Base-by-base conservation (phyloP, 148 eudicot genomes). In the Oxyria digyna region DNA sequence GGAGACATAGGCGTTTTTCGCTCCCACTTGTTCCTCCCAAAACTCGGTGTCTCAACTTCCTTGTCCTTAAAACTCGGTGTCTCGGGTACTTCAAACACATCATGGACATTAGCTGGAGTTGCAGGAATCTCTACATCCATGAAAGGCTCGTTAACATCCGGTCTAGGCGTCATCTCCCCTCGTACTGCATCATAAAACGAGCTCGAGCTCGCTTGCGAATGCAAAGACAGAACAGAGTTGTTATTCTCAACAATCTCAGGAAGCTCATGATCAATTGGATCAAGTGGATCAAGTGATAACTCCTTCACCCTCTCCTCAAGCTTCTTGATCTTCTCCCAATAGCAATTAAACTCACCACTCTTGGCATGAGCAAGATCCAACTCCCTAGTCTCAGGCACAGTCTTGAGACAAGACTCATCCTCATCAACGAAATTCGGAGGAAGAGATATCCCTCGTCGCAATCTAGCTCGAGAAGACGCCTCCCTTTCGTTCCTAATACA, bases 371-470 rank as follows among this genome's bases (percentile, higher is more conserved):
- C 9, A 13, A 41, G 45, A 66, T 66, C 46, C 43, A 66, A 23
- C 3, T 18, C 29, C 29, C 26, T 66, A 27, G 29, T 37, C 69
- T 37, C n/a, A 4, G 69, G 69, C 38, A 59, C 38, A 3, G 10
- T 29, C 20, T 14, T 13, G 1, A 59, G 11, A 29, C 65, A 59
- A 14, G 9, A 7, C 20, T 3, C 4, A 2, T 59, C 65, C 4
- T 20, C 69, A 3, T 8, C 43, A 7, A 14, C 69, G 37, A 66
- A 66, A 18, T 6, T 66, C 1, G 69, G 69, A 35, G 69, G 69
- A 20, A 66, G 46, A 35, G 69, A 66, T 4, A 13, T 12, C 15
- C 69, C 69, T 17, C 69, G 37, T 66, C 69, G 37, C 69, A 66
- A 65, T 40, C 45, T 4, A 1, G 43, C 43, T 35, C 11, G 14